Evolutionary conservation across 2,329 filamentous ascomycete species (phyloP).

Genomic region (Balansia obtecta): DNA sequence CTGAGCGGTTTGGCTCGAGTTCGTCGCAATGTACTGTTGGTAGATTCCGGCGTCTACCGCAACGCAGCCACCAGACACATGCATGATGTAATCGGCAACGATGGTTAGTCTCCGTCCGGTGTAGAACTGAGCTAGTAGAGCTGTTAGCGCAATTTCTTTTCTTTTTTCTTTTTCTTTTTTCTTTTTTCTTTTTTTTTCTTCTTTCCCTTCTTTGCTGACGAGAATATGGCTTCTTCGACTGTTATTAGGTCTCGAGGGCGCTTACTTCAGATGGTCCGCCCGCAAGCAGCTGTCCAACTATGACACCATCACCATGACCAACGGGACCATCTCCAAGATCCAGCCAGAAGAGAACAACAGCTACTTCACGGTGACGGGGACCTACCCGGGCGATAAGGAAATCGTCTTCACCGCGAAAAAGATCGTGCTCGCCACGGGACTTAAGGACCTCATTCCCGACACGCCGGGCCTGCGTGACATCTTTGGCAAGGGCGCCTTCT

Average conservation of each 20-base stretch:
- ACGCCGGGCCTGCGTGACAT: slow-evolving; percentile 42
- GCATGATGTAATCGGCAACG: slow-evolving; percentile 49
- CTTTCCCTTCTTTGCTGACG: not conserved
- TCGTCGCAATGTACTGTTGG: slow-evolving; percentile 38
- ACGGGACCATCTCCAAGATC: slow-evolving; percentile 38
- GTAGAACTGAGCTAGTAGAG: not conserved
- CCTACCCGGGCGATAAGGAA: slow-evolving; percentile 8
- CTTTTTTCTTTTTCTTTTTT: too few relatives aligned
- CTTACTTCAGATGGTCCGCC: slow-evolving; percentile 40
- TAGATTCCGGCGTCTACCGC: slow-evolving; percentile 47
- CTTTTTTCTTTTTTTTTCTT: too few relatives aligned
- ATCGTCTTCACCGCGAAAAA: slow-evolving; percentile 34
- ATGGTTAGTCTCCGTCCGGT: slow-evolving; percentile 29
- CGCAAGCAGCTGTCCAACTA: slow-evolving; percentile 41
- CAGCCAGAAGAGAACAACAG: slow-evolving; percentile 25
- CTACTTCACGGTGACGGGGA: slow-evolving; percentile 29
- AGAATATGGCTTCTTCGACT: too few relatives aligned
- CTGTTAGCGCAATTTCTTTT: not conserved
- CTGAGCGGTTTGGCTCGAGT: slow-evolving; percentile 48
- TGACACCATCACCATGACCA: slow-evolving; percentile 33
- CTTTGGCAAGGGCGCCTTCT: slow-evolving; percentile 48
- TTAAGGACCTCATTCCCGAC: slow-evolving; percentile 39
- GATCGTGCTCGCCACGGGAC: slow-evolving; percentile 44
- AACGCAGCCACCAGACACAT: slow-evolving; percentile 44
- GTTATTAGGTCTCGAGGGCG: slow-evolving; percentile 37